Evolutionary conservation across 2,329 filamentous ascomycete species (phyloP).

Genomic region (Fusarium buharicum): DNA sequence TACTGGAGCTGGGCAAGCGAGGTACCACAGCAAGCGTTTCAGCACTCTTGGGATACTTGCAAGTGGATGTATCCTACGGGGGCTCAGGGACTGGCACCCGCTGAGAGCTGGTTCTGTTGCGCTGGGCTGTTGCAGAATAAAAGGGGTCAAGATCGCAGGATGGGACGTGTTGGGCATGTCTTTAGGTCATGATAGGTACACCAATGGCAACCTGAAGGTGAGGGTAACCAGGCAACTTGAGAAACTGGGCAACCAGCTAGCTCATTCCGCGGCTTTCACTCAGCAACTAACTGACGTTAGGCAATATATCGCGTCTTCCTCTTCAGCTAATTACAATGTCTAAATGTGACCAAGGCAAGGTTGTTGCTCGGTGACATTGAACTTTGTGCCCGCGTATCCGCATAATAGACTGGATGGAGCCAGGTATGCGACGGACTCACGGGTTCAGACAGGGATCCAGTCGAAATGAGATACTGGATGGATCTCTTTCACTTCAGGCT

Average conservation of each 20-base stretch:
- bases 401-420: slow-evolving; percentile 25
- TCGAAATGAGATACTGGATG: slow-evolving; percentile 43
- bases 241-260: slow-evolving; percentile 18
- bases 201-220: neutral
- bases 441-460: slow-evolving; percentile 29
- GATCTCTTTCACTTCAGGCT: slow-evolving; percentile 42
- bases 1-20: slow-evolving; percentile 25
- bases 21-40: slow-evolving; percentile 32
- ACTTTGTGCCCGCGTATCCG: slow-evolving; percentile 1
- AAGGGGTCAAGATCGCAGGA: slow-evolving; percentile 38
- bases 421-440: slow-evolving; percentile 22
- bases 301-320: neutral
- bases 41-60: slow-evolving; percentile 27
- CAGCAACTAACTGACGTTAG: slow-evolving; percentile 12
- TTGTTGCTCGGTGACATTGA: slow-evolving; percentile 31
- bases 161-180: slow-evolving; percentile 1
- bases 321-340: slow-evolving; percentile 3
- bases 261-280: slow-evolving; percentile 16
- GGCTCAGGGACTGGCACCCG: too few species aligned
- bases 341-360: too few species aligned
- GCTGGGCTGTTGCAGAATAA: slow-evolving; percentile 43
- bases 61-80: slow-evolving; percentile 28
- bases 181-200: neutral
- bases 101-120: slow-evolving; percentile 26
- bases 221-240: slow-evolving; percentile 11